Evolutionary conservation across 202 grass and related monocot species (phyloP).

Genomic region (Saccharum hybrid): DNA sequence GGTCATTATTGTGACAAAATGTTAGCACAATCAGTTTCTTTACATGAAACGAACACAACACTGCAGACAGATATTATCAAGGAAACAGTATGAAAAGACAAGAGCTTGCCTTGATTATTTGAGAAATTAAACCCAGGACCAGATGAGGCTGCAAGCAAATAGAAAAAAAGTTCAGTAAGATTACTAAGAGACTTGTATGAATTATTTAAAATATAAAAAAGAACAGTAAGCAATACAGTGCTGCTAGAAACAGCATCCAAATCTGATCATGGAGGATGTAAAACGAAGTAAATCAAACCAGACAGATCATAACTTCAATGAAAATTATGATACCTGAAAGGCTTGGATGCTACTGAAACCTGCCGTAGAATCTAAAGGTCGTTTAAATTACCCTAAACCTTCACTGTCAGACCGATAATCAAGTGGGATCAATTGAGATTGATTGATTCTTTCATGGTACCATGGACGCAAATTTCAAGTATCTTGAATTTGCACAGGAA

Average conservation of each 20-base stretch:
- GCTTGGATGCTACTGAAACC: neutral
- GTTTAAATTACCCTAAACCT: slow-evolving; percentile 3
- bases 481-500: neutral
- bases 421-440: slow-evolving; percentile 19
- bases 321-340: slow-evolving; percentile 6
- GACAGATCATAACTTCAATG: neutral
- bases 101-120: slow-evolving; percentile 81
- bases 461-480: slow-evolving; percentile 25
- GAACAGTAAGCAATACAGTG: slow-evolving; percentile 5
- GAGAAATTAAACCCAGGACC: slow-evolving; percentile 91
- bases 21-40: slow-evolving; percentile 18
- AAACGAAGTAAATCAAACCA: slow-evolving; percentile 6
- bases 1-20: slow-evolving; percentile 29
- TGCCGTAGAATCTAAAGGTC: slow-evolving; percentile 9
- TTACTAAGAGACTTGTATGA: neutral
- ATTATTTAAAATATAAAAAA: slow-evolving; percentile 28
- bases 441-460: slow-evolving; percentile 17
- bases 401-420: neutral
- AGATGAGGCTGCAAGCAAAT: slow-evolving; percentile 81
- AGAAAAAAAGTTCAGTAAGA: slow-evolving; percentile 37
- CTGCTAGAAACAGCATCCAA: slow-evolving; percentile 14
- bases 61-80: slow-evolving; percentile 16
- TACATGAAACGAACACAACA: slow-evolving; percentile 28
- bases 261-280: neutral
- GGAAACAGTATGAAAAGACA: slow-evolving; percentile 30